phyloP scores from a whole-genome alignment of 202 grass and related monocot genomes.

The Dendrocalamus latiflorus region DNA sequence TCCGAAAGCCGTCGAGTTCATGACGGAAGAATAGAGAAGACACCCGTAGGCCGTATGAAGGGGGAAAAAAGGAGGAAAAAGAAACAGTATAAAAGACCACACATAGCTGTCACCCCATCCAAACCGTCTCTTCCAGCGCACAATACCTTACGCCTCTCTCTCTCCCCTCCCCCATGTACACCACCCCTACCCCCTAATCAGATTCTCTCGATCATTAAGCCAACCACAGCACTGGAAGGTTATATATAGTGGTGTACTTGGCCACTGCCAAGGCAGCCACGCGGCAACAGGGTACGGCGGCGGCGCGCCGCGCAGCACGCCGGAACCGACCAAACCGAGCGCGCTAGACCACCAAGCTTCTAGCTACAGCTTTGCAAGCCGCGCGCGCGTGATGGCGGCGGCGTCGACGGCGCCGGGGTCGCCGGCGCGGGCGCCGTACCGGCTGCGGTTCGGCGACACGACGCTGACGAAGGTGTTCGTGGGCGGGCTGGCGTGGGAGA shows the following conservation, averaged over 20 bases:
- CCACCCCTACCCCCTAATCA: too few species aligned
- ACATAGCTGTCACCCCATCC: slow-evolving; percentile 38
- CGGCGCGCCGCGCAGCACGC: neutral
- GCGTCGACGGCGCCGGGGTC: slow-evolving; percentile 20
- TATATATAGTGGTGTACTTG: neutral
- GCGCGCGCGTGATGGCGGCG: slow-evolving; percentile 15
- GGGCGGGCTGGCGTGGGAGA: slow-evolving; percentile 93
- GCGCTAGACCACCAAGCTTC: neutral
- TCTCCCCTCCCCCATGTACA: neutral
- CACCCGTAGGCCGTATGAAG: neutral
- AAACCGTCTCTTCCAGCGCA: slow-evolving; percentile 60
- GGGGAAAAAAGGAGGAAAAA: neutral
- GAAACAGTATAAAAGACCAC: neutral
- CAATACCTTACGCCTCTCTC: slow-evolving; percentile 41
- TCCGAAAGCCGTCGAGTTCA: neutral
- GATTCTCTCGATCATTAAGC: slow-evolving; percentile 46
- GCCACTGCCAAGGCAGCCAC: neutral
- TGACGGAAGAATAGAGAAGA: neutral
- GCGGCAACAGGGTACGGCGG: slow-evolving; percentile 4
- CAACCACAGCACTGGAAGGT: slow-evolving; percentile 24
- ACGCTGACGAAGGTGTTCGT: slow-evolving; percentile 91
- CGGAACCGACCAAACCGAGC: neutral
- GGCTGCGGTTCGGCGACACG: slow-evolving; percentile 82
- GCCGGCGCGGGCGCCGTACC: slow-evolving; percentile 24
- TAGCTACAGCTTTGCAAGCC: neutral